Base-by-base conservation (phyloP, 2,329 filamentous ascomycete genomes). In the Scorias spongiosa region DNA sequence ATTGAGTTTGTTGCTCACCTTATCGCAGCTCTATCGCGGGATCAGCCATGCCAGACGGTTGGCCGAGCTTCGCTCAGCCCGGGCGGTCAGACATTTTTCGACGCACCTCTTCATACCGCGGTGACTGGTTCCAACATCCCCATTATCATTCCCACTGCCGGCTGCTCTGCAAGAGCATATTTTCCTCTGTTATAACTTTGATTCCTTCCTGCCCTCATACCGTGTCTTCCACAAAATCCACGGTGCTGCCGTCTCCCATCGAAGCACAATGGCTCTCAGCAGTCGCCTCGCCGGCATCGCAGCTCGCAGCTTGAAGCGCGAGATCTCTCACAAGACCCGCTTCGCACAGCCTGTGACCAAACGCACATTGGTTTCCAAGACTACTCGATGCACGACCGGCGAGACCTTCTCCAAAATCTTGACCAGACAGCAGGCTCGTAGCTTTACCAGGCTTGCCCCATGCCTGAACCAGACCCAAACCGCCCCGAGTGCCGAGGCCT, bases 401-500 rank as follows among this genome's bases (percentile, higher is more conserved):
- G 45, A 51, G 42, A 46, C 44, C 32, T 29, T 44, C 20, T 32
- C 29, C 42, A 49, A 51, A 44, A 18, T 41, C 43, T 45, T 1
- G 46, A 36, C 18, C 48, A 52, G 39, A 53, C 54, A 41, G 29
- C 47, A 39, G 50, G 55, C 36, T 46, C 49, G 53, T 40, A 50
- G 46, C 39, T 56, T 57, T 15, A 48, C 52, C 32, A 51, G 44
- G 45, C 46, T 43, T 39, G 43, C 42, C 15, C 49, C 49, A 5
- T 54, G 55, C 46, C 32, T 36, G 32, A 61, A 53, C 51, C 58
- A 66, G 51, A 66, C 73, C 40, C 76, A 91, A 64, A 70, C 78
- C 51, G 81, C 84, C 42, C 85, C 87, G 44, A 84, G 82, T 59
- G 76, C 87, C 43, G 80, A 88, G 67, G 84, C 88, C 49, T 94